These are phyloP conservation scores for Candida mattraensis DNA, from an alignment of 805 yeast species.

Conservation along the genomic window DNA sequence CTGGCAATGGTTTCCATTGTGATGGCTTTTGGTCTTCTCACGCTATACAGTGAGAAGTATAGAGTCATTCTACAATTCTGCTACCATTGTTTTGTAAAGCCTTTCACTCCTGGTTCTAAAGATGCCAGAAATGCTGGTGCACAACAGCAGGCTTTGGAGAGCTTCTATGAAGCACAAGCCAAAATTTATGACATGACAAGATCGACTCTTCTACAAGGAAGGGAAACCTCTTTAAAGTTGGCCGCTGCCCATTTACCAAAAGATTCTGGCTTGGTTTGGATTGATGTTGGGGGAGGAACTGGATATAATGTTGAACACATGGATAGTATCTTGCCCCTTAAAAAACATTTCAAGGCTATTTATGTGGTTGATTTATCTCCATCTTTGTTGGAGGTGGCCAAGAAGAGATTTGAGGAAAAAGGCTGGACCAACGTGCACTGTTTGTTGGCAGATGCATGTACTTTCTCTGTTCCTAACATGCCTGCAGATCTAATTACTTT, in stretches of 20 bases:
- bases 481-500: conserved; percentile 74
- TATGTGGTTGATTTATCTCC: conserved; percentile 77
- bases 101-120: conserved; percentile 41
- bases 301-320: conserved; percentile 79
- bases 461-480: conserved; percentile 51
- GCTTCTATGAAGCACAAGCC: conserved; percentile 76
- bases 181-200: conserved; percentile 75
- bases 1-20: conserved; percentile 5
- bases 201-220: conserved; percentile 62
- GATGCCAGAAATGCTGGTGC: conserved; percentile 29
- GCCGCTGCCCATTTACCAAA: conserved; percentile 56
- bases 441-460: conserved; percentile 73
- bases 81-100: conserved; percentile 60
- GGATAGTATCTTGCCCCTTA: conserved; percentile 53
- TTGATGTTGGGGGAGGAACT: conserved; percentile 86
- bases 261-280: conserved; percentile 56
- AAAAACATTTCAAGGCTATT: conserved; percentile 56
- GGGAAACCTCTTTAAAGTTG: conserved; percentile 60
- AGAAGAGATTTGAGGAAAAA: conserved; percentile 47
- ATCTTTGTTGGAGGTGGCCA: conserved; percentile 72
- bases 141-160: conserved; percentile 64
- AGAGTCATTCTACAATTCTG: conserved; percentile 31
- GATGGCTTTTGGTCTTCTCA: conserved; percentile 3
- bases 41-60: conserved; percentile 11
- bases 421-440: conserved; percentile 64